Evolutionary conservation across 257 asterid species (phyloP).

Genomic region (Plectranthus barbatus): DNA sequence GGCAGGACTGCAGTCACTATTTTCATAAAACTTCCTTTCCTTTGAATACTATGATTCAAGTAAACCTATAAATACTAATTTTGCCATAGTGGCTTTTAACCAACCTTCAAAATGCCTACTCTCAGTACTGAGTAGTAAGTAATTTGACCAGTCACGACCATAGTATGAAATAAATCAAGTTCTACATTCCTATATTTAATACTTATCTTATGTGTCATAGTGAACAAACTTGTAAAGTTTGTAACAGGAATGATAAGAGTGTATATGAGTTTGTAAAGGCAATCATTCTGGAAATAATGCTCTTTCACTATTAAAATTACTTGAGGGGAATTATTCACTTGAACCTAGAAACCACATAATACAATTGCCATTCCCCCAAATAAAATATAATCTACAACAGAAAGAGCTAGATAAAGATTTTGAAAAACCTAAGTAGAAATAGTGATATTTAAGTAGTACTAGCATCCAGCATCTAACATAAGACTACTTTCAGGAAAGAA

Average conservation of each 20-base stretch:
- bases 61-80: neutral
- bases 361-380: too few species aligned
- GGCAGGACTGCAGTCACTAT: too few species aligned
- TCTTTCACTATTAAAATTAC: neutral
- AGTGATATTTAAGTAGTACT: neutral
- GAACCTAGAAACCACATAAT: neutral
- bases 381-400: neutral
- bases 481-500: neutral
- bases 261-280: neutral
- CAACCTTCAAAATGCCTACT: neutral
- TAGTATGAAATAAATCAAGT: neutral
- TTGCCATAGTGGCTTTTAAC: neutral
- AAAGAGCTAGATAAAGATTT: neutral
- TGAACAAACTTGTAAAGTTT: neutral
- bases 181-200: neutral
- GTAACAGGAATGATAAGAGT: neutral
- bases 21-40: too few species aligned
- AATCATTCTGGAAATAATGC: neutral
- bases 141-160: neutral
- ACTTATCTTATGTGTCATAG: neutral
- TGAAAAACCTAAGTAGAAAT: conserved; percentile 3
- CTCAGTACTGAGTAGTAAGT: neutral
- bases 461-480: neutral
- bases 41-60: neutral
- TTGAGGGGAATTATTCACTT: neutral